Percentiles rank a stretch among this genome's conserved stretches.
Evolutionary conservation across 1,139 yeast species (phyloP).

Genomic region (Taphrina populina): DNA sequence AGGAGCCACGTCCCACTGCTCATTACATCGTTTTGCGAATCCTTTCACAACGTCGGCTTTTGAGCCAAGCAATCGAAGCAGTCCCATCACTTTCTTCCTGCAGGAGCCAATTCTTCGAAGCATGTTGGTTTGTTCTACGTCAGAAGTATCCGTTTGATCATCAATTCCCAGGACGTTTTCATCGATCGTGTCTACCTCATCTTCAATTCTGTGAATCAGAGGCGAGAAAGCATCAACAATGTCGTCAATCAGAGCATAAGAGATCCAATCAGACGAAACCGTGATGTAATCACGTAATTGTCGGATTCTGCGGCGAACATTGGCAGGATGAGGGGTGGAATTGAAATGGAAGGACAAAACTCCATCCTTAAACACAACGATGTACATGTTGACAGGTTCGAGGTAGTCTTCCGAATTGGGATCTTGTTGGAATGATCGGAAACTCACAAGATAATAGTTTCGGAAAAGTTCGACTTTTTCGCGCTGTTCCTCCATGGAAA

Average conservation of each 20-base stretch:
- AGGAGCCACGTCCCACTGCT: conserved; percentile 74
- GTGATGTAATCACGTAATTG: conserved; percentile 81
- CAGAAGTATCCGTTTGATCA: conserved; percentile 44
- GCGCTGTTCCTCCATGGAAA: conserved; percentile 86
- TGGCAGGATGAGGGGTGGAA: conserved; percentile 93
- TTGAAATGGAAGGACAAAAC: conserved; percentile 91
- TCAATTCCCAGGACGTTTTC: conserved; percentile 79
- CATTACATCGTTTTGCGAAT: conserved; percentile 85
- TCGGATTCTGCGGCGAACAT: conserved; percentile 89
- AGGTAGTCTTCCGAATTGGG: conserved; percentile 57
- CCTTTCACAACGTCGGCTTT: conserved; percentile 97
- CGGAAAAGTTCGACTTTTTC: conserved; percentile 92
- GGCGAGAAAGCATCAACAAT: conserved; percentile 98
- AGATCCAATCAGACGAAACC: conserved; percentile 94
- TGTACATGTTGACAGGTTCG: conserved; percentile 87
- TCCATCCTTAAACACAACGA: conserved; percentile 85
- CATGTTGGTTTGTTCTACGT: conserved; percentile 60
- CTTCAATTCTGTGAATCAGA: conserved; percentile 87
- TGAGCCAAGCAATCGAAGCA: conserved; percentile 76
- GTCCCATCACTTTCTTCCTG: conserved; percentile 88
- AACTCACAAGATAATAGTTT: conserved; percentile 87
- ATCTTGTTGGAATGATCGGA: conserved; percentile 80
- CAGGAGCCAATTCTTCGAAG: conserved; percentile 91
- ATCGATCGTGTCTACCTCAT: conserved; percentile 86
- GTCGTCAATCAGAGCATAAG: conserved; percentile 94